Evolutionary conservation across 2,329 filamentous ascomycete species (phyloP).

Genomic region (Colletotrichum endophyticum): DNA sequence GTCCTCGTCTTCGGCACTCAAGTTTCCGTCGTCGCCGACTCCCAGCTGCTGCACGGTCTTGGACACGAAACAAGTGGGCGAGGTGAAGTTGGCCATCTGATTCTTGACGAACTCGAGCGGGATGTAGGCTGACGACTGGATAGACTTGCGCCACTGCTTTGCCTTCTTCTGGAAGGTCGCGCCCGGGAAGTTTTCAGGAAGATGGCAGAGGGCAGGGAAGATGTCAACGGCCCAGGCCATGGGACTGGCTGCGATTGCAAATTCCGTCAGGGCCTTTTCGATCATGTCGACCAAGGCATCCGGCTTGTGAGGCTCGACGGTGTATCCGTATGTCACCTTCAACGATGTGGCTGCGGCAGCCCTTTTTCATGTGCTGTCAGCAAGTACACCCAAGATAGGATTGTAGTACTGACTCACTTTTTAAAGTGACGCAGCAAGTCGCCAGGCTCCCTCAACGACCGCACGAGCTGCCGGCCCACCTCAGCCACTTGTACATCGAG

Average conservation of each 20-base stretch:
- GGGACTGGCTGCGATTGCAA: slow-evolving; percentile 31
- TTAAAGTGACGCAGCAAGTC: slow-evolving; percentile 14
- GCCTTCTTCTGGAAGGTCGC: slow-evolving; percentile 33
- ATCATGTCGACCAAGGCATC: slow-evolving; percentile 34
- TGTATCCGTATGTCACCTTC: slow-evolving; percentile 23
- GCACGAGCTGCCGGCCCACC: slow-evolving; percentile 5
- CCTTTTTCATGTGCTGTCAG: neutral
- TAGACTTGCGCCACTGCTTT: slow-evolving; percentile 25
- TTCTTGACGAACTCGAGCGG: slow-evolving; percentile 34
- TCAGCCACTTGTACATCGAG: slow-evolving; percentile 7
- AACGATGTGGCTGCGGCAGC: slow-evolving; percentile 3
- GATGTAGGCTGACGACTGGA: slow-evolving; percentile 21
- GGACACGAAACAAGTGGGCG: slow-evolving; percentile 30
- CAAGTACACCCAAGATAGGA: neutral
- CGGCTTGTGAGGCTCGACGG: slow-evolving; percentile 28
- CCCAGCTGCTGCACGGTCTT: slow-evolving; percentile 24
- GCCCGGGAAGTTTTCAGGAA: slow-evolving; percentile 35
- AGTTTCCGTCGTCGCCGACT: neutral
- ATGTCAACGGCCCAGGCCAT: slow-evolving; percentile 37
- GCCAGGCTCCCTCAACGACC: slow-evolving; percentile 9
- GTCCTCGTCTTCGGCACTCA: slow-evolving; percentile 24
- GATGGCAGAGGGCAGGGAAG: slow-evolving; percentile 31
- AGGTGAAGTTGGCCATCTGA: slow-evolving; percentile 26
- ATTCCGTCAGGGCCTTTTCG: slow-evolving; percentile 31
- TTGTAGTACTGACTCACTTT: slow-evolving; percentile 1